Evolutionary conservation across 192 early-diverging fungal genomes (phyloP).

Genomic region (Backusella liffmaniae): DNA sequence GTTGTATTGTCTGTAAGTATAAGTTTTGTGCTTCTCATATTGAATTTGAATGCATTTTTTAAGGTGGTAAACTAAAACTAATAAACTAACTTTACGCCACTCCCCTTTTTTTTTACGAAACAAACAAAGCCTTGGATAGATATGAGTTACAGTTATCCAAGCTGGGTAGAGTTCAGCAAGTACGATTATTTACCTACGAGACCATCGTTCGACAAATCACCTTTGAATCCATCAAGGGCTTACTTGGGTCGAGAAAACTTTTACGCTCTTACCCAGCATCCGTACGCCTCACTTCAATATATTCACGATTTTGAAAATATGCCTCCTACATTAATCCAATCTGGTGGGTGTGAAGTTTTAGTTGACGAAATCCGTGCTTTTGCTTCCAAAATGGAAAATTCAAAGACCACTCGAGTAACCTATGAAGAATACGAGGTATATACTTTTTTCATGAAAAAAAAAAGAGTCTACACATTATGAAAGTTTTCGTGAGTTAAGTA

Average conservation of each 20-base stretch:
- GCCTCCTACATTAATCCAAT: conserved; percentile 48
- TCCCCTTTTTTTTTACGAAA: background rate
- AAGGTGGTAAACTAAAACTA: conserved; percentile 31
- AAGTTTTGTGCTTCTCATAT: background rate
- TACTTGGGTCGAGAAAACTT: conserved; percentile 39
- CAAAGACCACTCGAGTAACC: conserved; percentile 9
- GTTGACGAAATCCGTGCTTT: conserved; percentile 41
- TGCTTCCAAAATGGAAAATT: conserved; percentile 7
- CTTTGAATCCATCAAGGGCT: conserved; percentile 40
- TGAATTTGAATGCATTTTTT: background rate
- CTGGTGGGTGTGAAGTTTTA: conserved; percentile 44
- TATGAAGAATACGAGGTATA: conserved; percentile 23
- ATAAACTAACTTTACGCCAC: no score
- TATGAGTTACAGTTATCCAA: conserved; percentile 43
- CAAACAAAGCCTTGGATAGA: conserved; percentile 49
- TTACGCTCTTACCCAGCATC: conserved; percentile 36
- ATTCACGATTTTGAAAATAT: conserved; percentile 36
- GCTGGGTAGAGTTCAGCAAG: conserved; percentile 35
- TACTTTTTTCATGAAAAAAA: background rate
- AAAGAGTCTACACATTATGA: background rate
- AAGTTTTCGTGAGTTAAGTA: background rate
- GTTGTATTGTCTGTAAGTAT: conserved; percentile 54
- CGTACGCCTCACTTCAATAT: conserved; percentile 49
- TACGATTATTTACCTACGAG: conserved; percentile 39
- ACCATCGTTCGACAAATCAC: conserved; percentile 19